phyloP scores from a whole-genome alignment of 2,329 filamentous ascomycete genomes.

The Colletotrichum tropicale region DNA sequence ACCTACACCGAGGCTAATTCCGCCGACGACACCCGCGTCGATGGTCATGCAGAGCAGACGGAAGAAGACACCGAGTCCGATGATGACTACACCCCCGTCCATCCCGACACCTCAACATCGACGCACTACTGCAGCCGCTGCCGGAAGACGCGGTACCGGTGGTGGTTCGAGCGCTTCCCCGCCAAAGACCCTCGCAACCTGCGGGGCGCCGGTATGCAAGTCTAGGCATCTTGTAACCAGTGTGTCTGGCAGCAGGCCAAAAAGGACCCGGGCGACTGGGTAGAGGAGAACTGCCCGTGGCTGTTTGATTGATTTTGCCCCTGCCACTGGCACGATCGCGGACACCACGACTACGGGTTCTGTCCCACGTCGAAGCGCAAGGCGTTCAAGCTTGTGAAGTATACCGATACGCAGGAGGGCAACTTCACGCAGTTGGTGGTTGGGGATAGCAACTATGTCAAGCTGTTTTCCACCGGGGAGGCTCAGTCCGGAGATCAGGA shows the following conservation, averaged over 20 bases:
- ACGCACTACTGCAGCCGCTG: background rate
- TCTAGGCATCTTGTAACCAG: background rate
- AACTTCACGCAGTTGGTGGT: background rate
- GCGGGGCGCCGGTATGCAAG: background rate
- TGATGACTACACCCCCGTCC: background rate
- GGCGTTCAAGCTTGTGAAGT: background rate
- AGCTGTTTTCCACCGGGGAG: background rate
- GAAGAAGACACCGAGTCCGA: background rate
- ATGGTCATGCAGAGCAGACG: background rate
- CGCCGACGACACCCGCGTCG: background rate
- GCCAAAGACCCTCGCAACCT: background rate
- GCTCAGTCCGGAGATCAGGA: background rate
- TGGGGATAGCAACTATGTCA: background rate
- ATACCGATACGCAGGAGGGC: background rate
- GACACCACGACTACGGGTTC: background rate
- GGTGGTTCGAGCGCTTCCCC: background rate
- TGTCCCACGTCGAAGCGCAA: background rate
- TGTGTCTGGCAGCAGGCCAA: background rate
- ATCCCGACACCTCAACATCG: background rate
- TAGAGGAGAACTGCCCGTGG: background rate
- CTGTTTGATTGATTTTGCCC: background rate
- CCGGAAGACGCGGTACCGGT: background rate
- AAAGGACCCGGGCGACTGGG: background rate
- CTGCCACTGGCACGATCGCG: background rate
- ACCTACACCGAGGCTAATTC: fast-evolving